These are phyloP conservation scores for Stromatinia cepivora DNA, from an alignment of 2,329 filamentous ascomycete genomes.

Conservation along the genomic window DNA sequence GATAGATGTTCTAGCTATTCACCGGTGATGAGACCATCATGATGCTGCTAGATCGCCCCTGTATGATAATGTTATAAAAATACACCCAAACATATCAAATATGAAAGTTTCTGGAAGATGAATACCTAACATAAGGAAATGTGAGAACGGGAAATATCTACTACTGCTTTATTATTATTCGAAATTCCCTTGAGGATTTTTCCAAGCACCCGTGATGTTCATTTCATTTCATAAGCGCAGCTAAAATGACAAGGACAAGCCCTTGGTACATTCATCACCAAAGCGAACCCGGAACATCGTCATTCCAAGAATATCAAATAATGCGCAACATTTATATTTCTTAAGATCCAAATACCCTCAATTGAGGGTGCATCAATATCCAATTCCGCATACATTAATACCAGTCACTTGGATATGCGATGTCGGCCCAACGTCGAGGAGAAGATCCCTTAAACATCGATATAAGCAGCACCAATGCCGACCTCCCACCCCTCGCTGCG, in stretches of 20 bases:
- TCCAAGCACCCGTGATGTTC: background rate
- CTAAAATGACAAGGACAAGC: constrained; percentile 9
- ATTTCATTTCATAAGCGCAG: background rate
- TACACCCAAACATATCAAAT: background rate
- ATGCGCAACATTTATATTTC: constrained; percentile 7
- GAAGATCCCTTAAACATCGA: constrained; percentile 40
- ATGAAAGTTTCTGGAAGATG: background rate
- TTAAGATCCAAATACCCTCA: background rate
- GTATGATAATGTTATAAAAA: background rate
- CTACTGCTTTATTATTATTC: background rate
- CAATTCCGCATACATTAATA: background rate
- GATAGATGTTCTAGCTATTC: background rate
- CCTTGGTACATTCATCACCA: background rate
- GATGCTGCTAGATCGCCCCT: background rate
- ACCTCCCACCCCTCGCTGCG: constrained; percentile 66
- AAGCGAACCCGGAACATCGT: constrained; percentile 6
- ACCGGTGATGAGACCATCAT: background rate
- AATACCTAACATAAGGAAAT: background rate
- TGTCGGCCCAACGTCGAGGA: constrained; percentile 40
- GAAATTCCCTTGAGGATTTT: background rate
- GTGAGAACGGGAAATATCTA: background rate
- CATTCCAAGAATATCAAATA: constrained; percentile 9
- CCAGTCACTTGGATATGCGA: constrained; percentile 25
- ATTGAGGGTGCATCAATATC: constrained; percentile 8
- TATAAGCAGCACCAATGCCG: constrained; percentile 42